Evolutionary conservation across 2,329 filamentous ascomycete genomes (phyloP), one percentile per base, ranked within the genome.

Genomic region (Purpureocillium lavendulum): DNA sequence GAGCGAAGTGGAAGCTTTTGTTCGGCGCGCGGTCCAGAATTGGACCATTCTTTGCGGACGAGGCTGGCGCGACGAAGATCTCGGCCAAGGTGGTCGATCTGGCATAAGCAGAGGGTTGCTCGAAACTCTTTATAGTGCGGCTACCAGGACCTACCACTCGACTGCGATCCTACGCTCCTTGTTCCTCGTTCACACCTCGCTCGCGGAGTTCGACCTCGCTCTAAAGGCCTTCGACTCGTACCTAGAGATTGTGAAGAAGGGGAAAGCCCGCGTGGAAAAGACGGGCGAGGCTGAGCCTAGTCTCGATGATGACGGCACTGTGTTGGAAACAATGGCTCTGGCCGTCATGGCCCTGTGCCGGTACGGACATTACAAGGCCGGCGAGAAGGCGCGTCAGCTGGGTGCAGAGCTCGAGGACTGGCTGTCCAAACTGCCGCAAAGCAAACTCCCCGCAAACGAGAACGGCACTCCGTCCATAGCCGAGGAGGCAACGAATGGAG

Each of bases 111-210:
- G 83, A 39, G 80, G 80, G 37, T 80, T 94, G 26, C 73, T 98
- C 31, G 89, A 92, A 59, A 85, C 88, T 21, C 71, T 98, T 7
- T 98, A 97, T 60, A 83, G 84, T 30, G 87, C 89, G 16, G 87
- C 90, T 7, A 87, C 84, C 9, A 95, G 92, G 60, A 95, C 89
- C 0, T 98, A 92, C 55, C 92, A 98, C 61, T 98, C 92, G 2
- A 94, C 90, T 1, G 70, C 87, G 9, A 85, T 97, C 45, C 67
- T 98, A 24, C 76, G 90, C 42, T 78, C 89, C 52, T 71, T 98
- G 1, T 97, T 97, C 56, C 82, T 80, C 10, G 83, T 95, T 2
- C 92, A 98, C 58, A 71, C 90, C 14, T 77, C 87, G 3, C 70
- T 96, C 14, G 87, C 88, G 8, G 90, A 98, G 50, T 97, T 96